phyloP scores from a whole-genome alignment of 202 grass and related monocot genomes.

The Panicum hallii region DNA sequence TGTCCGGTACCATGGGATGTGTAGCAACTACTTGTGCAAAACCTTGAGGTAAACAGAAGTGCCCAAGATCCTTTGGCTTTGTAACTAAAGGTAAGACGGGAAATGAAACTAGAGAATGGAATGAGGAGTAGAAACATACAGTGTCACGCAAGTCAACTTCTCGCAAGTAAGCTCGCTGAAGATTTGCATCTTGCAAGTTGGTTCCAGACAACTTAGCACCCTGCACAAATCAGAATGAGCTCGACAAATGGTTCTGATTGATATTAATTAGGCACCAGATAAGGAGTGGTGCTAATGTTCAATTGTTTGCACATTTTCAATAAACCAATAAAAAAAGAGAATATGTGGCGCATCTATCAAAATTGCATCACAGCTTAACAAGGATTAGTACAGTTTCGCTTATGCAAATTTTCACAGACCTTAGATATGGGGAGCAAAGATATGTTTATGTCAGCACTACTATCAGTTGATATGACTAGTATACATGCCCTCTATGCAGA shows the following conservation, averaged over 20 bases:
- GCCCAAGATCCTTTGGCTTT: background rate
- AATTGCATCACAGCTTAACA: background rate
- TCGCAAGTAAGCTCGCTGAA: slow-evolving; percentile 90
- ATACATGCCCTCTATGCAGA: background rate
- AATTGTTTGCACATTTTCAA: background rate
- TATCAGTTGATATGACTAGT: slow-evolving; percentile 5
- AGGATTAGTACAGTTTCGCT: slow-evolving; percentile 13
- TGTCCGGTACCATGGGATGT: background rate
- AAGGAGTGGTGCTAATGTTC: background rate
- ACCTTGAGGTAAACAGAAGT: background rate
- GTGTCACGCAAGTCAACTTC: slow-evolving; percentile 96
- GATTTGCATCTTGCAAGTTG: slow-evolving; percentile 89
- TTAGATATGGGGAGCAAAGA: background rate
- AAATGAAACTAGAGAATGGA: background rate
- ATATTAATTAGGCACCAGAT: background rate
- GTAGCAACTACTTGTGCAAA: slow-evolving; percentile 22
- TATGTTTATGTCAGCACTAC: background rate
- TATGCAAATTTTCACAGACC: background rate
- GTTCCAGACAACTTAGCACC: slow-evolving; percentile 78
- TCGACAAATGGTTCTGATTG: slow-evolving; percentile 15
- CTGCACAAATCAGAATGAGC: slow-evolving; percentile 58
- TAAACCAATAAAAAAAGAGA: background rate
- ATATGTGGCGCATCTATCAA: background rate
- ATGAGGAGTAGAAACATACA: slow-evolving; percentile 57
- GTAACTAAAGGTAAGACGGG: background rate